Percentiles rank a stretch among this genome's conserved stretches.
These are phyloP conservation scores for Speleostelium caveatum DNA, from an alignment of 78 protist species.

Conservation along the genomic window DNA sequence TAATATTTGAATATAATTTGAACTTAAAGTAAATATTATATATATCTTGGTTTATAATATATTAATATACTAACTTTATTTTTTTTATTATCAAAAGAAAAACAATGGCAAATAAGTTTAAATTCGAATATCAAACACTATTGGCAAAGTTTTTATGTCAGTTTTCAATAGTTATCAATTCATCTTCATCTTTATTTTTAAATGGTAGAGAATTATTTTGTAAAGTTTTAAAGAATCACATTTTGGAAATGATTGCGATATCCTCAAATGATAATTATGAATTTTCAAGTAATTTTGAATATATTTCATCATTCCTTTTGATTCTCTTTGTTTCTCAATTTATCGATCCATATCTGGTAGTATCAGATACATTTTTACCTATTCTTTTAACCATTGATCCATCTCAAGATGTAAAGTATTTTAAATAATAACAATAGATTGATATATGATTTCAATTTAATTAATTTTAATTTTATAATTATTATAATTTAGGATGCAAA, in stretches of 20 bases:
- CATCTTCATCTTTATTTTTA: constrained; percentile 1
- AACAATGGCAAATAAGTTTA: no score
- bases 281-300: not conserved
- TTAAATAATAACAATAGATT: no score
- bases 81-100: no score
- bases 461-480: no score
- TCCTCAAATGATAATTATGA: not conserved
- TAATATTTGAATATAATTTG: no score
- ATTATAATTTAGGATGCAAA: no score
- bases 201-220: constrained; percentile 19
- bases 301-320: not conserved
- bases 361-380: constrained; percentile 5
- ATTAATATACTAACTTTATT: no score
- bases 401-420: no score
- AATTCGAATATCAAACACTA: constrained; percentile 12
- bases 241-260: not conserved
- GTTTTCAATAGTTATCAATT: not conserved
- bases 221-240: constrained; percentile 8
- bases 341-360: constrained; percentile 9
- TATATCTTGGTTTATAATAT: no score
- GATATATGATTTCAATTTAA: no score
- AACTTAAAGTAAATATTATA: no score
- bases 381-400: constrained; percentile 1
- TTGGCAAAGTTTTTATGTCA: constrained; percentile 26
- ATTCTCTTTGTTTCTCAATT: not conserved